Percentiles rank a stretch among this genome's conserved stretches.
Evolutionary conservation across 805 yeast genomes (phyloP).

Genomic region (Cyberlindnera euphorbiiphila): DNA sequence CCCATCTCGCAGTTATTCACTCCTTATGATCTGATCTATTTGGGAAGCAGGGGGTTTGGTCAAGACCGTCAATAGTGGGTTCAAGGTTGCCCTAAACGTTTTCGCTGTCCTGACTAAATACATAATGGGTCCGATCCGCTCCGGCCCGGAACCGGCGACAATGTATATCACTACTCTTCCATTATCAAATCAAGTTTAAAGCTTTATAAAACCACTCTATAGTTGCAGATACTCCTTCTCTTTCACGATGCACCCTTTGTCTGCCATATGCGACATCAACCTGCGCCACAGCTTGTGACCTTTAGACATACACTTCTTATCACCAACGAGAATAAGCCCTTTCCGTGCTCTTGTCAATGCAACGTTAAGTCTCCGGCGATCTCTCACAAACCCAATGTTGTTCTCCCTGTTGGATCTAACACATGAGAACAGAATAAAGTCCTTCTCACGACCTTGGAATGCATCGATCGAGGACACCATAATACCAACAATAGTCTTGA

Average conservation of each 20-base stretch:
- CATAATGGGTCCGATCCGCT: no score
- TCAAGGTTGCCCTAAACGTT: no score
- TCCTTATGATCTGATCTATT: background rate
- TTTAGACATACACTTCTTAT: constrained; percentile 42
- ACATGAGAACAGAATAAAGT: constrained; percentile 68
- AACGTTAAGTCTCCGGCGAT: constrained; percentile 61
- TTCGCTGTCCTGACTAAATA: no score
- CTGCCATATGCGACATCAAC: constrained; percentile 40
- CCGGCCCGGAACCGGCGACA: no score
- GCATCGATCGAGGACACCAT: constrained; percentile 74
- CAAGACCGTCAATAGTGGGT: no score
- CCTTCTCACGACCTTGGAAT: constrained; percentile 85
- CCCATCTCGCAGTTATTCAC: background rate
- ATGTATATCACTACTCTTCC: no score
- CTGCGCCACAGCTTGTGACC: constrained; percentile 49
- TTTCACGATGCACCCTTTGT: constrained; percentile 20
- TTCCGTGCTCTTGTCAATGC: constrained; percentile 69
- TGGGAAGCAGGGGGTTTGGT: no score
- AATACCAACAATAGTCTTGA: constrained; percentile 38
- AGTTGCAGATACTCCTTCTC: constrained; percentile 6
- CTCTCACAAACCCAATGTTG: constrained; percentile 62
- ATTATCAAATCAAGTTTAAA: no score
- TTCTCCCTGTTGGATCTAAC: constrained; percentile 57
- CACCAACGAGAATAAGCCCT: constrained; percentile 62
- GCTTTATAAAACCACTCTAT: no score